Percentiles rank a stretch among this genome's conserved stretches.
phyloP scores from a whole-genome alignment of 2,329 filamentous ascomycete genomes.

The Pseudogymnoascus sp. region DNA sequence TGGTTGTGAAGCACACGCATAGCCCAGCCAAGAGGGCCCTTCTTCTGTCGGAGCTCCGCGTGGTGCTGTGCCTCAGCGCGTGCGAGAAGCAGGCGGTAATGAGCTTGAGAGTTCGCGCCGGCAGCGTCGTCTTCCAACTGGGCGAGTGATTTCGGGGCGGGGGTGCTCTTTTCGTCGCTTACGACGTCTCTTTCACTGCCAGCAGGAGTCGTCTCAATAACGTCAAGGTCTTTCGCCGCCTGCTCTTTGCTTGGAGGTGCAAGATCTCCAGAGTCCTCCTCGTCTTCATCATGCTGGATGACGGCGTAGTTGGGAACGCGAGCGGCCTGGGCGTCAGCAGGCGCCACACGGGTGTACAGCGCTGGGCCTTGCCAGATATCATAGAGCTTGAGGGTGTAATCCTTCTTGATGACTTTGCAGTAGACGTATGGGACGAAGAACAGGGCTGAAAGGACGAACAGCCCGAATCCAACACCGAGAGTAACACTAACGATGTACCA shows the following conservation, averaged over 20 bases:
- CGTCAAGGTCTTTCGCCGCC: constrained; percentile 24
- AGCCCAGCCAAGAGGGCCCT: constrained; percentile 72
- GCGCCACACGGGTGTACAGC: constrained; percentile 52
- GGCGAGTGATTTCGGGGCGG: constrained; percentile 37
- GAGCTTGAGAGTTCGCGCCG: constrained; percentile 35
- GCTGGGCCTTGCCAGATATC: constrained; percentile 56
- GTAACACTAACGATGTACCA: constrained; percentile 63
- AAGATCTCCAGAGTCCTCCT: constrained; percentile 32
- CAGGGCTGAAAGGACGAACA: constrained; percentile 52
- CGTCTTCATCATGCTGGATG: constrained; percentile 56
- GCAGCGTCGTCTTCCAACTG: not conserved
- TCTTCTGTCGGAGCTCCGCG: constrained; percentile 53
- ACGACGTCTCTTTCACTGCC: constrained; percentile 14
- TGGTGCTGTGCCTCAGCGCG: constrained; percentile 52
- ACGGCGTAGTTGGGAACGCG: constrained; percentile 71
- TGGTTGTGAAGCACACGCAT: constrained; percentile 71
- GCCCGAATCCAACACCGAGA: constrained; percentile 54
- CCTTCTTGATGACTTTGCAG: constrained; percentile 61
- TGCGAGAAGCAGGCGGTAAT: constrained; percentile 56
- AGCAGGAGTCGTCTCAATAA: constrained; percentile 25
- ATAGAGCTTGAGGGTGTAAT: constrained; percentile 57
- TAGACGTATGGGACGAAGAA: constrained; percentile 71
- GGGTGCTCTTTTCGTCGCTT: constrained; percentile 37
- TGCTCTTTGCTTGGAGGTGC: constrained; percentile 29
- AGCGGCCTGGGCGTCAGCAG: constrained; percentile 45